phyloP scores from a whole-genome alignment of 148 eudicot species.

The Vaccinium myrtillus region DNA sequence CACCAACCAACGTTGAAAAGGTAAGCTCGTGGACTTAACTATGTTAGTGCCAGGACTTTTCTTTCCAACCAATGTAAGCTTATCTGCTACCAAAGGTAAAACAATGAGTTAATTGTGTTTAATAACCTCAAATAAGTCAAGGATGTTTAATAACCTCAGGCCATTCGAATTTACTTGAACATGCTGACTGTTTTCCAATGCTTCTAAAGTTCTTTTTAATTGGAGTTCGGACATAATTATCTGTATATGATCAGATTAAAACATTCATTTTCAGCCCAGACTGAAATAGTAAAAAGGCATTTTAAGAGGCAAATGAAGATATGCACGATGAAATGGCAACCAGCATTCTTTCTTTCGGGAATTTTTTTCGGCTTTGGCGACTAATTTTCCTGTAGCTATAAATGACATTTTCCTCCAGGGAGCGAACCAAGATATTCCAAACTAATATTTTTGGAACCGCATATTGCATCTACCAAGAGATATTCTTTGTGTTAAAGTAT shows the following conservation, averaged over 20 bases:
- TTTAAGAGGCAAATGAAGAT: no score
- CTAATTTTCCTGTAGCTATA: background rate
- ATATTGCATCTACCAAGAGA: background rate
- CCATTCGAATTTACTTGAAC: no score
- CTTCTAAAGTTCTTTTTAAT: no score
- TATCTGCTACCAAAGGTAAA: background rate
- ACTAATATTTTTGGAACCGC: background rate
- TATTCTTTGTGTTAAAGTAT: no score
- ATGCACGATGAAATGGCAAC: background rate
- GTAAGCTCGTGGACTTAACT: background rate
- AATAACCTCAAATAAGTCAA: background rate
- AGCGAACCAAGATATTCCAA: background rate
- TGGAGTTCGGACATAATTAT: no score
- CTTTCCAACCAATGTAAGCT: background rate
- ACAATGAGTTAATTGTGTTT: background rate
- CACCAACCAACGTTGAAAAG: background rate
- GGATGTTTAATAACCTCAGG: no score
- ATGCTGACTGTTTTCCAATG: no score
- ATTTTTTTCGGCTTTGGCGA: background rate
- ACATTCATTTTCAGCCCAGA: no score
- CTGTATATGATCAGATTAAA: no score
- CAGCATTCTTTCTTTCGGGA: background rate
- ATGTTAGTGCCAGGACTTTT: background rate
- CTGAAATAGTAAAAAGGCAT: no score
- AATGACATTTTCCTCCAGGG: background rate